phyloP scores from a whole-genome alignment of 1,139 yeast species.

The Candida sp. region DNA sequence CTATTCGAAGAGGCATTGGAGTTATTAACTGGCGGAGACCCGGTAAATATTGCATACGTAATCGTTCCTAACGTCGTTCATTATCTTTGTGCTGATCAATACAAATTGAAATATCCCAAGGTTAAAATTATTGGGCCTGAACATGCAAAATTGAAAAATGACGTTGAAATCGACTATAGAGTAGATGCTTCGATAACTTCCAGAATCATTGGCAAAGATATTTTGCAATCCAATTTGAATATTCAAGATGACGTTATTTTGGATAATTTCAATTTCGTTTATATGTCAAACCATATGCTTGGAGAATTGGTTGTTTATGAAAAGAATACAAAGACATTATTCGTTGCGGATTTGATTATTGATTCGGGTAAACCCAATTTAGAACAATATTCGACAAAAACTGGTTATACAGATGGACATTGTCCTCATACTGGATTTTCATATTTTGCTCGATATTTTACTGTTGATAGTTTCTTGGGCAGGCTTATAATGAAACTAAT shows the following conservation, averaged over 20 bases:
- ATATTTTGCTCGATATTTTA: constrained; percentile 30
- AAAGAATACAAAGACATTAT: constrained; percentile 32
- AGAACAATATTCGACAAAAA: constrained; percentile 42
- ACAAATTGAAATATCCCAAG: constrained; percentile 6
- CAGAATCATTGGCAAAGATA: constrained; percentile 2
- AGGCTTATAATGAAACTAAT: constrained; percentile 21
- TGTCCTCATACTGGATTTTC: constrained; percentile 40
- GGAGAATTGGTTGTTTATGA: constrained; percentile 5
- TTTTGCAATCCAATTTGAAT: neutral
- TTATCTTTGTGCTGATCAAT: constrained; percentile 7
- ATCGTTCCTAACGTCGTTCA: constrained; percentile 7
- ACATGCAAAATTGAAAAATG: constrained; percentile 2
- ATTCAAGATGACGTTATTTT: neutral
- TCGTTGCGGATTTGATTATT: constrained; percentile 49
- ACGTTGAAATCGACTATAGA: constrained; percentile 3
- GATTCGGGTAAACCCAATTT: constrained; percentile 24
- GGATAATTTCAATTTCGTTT: neutral
- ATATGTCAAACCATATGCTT: constrained; percentile 4
- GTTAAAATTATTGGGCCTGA: constrained; percentile 7
- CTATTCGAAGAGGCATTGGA: neutral
- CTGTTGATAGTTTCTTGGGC: constrained; percentile 37
- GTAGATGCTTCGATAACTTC: constrained; percentile 2
- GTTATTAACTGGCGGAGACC: neutral
- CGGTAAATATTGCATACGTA: constrained; percentile 2
- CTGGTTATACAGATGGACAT: constrained; percentile 27